phyloP scores from a whole-genome alignment of 306 rosid species.

The Vicia faba region DNA sequence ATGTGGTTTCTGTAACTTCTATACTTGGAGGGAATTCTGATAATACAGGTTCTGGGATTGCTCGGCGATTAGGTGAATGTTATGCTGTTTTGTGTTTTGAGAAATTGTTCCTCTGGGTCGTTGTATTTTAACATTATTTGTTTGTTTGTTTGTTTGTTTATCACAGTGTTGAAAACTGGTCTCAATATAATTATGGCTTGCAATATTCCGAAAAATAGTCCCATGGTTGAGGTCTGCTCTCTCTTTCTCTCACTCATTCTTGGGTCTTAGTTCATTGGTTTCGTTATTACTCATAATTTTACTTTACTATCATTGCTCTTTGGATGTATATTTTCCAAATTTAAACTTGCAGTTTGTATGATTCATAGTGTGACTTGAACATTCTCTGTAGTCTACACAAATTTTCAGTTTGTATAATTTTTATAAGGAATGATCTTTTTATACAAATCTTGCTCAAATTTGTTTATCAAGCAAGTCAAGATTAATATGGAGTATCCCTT shows the following conservation, averaged over 20 bases:
- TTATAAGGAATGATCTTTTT: not conserved
- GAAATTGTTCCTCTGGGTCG: not conserved
- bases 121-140: slow-evolving; percentile 18
- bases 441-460: not conserved
- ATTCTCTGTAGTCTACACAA: not conserved
- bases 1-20: slow-evolving; percentile 65
- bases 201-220: slow-evolving; percentile 73
- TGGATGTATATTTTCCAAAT: not conserved
- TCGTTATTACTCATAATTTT: slow-evolving; percentile 6
- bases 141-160: not conserved
- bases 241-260: slow-evolving; percentile 15
- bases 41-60: slow-evolving; percentile 86
- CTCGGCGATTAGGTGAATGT: slow-evolving; percentile 69
- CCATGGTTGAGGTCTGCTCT: slow-evolving; percentile 71
- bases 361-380: not conserved
- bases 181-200: slow-evolving; percentile 79
- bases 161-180: slow-evolving; percentile 78
- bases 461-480: not conserved
- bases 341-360: not conserved
- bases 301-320: not conserved
- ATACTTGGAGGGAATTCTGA: slow-evolving; percentile 87
- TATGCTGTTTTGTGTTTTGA: not conserved
- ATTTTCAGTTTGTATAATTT: not conserved
- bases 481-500: not conserved
- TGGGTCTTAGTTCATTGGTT: slow-evolving; percentile 13